Percentiles rank a stretch among this genome's conserved stretches.
Evolutionary conservation across 331 rosid genomes (phyloP).

Genomic region (Quercus lobata): DNA sequence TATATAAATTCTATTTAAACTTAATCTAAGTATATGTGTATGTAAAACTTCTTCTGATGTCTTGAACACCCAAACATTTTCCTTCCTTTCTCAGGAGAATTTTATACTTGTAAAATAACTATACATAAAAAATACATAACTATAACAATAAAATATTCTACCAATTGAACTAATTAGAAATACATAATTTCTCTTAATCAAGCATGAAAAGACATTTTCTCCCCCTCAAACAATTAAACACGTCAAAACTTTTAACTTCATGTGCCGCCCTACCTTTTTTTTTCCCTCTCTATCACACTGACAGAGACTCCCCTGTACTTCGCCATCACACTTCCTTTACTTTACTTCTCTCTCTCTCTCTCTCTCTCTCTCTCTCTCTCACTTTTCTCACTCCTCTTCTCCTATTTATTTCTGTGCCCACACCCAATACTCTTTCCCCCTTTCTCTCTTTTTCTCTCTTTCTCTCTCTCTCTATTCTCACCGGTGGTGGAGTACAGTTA

Average conservation of each 20-base stretch:
- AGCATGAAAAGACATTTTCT: conserved; percentile 18
- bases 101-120: no score
- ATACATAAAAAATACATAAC: rapidly evolving
- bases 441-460: conserved; percentile 24
- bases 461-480: conserved; percentile 4
- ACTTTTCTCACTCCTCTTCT: neutral
- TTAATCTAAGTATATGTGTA: rapidly evolving
- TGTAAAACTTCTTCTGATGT: rapidly evolving
- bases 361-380: neutral
- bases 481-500: neutral
- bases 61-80: rapidly evolving
- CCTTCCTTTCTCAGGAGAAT: rapidly evolving
- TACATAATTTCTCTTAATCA: neutral
- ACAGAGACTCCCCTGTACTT: conserved; percentile 6
- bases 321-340: no score
- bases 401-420: no score
- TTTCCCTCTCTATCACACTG: neutral
- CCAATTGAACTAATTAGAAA: rapidly evolving
- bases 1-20: no score
- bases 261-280: conserved; percentile 39
- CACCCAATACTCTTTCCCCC: conserved; percentile 18
- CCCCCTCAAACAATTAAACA: neutral
- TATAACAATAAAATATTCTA: no score
- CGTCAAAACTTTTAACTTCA: conserved; percentile 30
- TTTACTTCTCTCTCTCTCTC: neutral